Evolutionary conservation across 2,329 filamentous ascomycete species (phyloP).

Genomic region (Stachybotrys echinatus): DNA sequence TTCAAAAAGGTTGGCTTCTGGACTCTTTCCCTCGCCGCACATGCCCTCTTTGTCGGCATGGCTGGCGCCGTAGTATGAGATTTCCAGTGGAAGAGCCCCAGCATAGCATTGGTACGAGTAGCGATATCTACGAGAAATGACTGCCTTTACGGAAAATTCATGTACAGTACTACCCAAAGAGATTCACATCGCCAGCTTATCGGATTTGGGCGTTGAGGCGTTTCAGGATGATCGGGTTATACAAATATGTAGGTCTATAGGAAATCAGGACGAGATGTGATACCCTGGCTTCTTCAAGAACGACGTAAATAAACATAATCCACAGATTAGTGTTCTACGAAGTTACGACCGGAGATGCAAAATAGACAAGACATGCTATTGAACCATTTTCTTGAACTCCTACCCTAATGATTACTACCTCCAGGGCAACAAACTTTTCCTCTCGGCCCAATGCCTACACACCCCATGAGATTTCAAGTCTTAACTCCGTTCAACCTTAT

Average conservation of each 20-base stretch:
- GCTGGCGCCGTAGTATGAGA: slow-evolving; percentile 67
- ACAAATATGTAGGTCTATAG: not conserved
- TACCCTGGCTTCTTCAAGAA: not conserved
- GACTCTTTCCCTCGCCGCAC: slow-evolving; percentile 87
- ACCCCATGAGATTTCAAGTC: too few species aligned
- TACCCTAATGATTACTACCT: too few species aligned
- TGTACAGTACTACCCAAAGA: not conserved
- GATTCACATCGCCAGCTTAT: not conserved
- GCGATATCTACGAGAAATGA: not conserved
- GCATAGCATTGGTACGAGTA: not conserved
- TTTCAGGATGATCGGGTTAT: not conserved
- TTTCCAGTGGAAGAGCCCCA: not conserved
- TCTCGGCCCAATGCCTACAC: too few species aligned
- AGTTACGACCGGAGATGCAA: too few species aligned
- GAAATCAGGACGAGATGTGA: not conserved
- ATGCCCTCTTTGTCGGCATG: slow-evolving; percentile 92
- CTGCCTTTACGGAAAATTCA: not conserved
- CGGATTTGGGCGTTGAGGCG: not conserved
- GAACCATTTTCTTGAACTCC: too few species aligned
- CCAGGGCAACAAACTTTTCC: too few species aligned
- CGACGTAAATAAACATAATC: not conserved
- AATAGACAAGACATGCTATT: too few species aligned
- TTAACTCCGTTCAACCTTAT: too few species aligned
- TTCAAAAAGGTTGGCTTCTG: slow-evolving; percentile 96
- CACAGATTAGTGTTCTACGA: too few species aligned